Evolutionary conservation across 371 early-diverging fungal genomes (phyloP).

Genomic region (Mortierella sp.): DNA sequence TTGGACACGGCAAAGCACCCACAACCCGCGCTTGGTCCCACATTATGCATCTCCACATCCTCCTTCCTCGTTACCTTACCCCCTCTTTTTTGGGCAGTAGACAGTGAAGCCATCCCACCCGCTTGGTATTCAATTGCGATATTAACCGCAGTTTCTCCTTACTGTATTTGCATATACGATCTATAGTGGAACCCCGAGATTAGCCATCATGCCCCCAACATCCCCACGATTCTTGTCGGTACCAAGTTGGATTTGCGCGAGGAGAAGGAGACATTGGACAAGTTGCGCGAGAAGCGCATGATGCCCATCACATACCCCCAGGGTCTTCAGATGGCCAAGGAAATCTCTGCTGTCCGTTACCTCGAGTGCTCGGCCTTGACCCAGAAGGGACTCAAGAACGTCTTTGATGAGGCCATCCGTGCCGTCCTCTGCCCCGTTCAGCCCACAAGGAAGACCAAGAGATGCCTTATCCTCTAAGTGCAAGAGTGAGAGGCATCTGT

Average conservation of each 20-base stretch:
- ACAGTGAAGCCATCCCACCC: neutral
- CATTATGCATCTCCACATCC: too few relatives aligned
- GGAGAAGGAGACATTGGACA: slow-evolving; percentile 90
- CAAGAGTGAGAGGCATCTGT: neutral
- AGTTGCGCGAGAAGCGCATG: slow-evolving; percentile 90
- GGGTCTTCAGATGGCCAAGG: slow-evolving; percentile 92
- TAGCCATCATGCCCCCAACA: slow-evolving; percentile 94
- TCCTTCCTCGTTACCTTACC: neutral
- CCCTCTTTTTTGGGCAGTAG: neutral
- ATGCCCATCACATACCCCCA: slow-evolving; percentile 92
- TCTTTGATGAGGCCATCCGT: slow-evolving; percentile 98
- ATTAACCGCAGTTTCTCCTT: slow-evolving; percentile 3
- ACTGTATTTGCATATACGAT: neutral
- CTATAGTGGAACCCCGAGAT: slow-evolving; percentile 96
- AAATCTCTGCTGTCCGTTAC: slow-evolving; percentile 93
- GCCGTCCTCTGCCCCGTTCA: slow-evolving; percentile 89
- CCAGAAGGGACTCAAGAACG: slow-evolving; percentile 97
- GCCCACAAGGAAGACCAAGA: slow-evolving; percentile 74
- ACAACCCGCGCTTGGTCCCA: too few relatives aligned
- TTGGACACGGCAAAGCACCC: neutral
- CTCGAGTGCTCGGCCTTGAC: slow-evolving; percentile 99
- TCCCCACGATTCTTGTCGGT: slow-evolving; percentile 98
- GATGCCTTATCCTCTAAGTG: slow-evolving; percentile 79
- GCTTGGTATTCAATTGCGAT: neutral
- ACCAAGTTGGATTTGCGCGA: slow-evolving; percentile 99